Conservation (phyloP, 805 yeast species). For the Sugiyamaella marilandica region DNA sequence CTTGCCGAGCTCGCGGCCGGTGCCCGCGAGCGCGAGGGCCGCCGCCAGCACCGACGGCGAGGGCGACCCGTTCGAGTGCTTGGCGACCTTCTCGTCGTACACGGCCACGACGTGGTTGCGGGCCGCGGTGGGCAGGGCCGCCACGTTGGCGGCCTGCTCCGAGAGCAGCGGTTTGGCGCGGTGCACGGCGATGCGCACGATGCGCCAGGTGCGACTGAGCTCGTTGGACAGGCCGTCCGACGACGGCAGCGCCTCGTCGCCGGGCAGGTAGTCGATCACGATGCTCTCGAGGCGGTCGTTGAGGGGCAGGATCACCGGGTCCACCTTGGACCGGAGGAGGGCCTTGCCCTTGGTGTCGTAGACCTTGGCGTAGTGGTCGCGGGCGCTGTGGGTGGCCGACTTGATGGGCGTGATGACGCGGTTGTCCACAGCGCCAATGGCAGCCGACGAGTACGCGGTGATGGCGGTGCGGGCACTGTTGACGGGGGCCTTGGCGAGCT, state of each 20-base stretch:
- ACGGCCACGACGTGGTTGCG: constrained; percentile 19
- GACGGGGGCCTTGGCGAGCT: constrained; percentile 36
- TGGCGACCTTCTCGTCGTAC: constrained; percentile 15
- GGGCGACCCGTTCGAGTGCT: constrained; percentile 1
- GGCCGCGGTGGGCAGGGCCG: constrained; percentile 16
- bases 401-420: constrained; percentile 49
- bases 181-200: constrained; percentile 37
- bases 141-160: constrained; percentile 17
- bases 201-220: constrained; percentile 45
- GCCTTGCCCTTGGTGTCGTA: constrained; percentile 61
- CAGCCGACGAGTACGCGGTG: constrained; percentile 31
- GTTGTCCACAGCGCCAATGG: constrained; percentile 32
- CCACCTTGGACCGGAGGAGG: constrained; percentile 54
- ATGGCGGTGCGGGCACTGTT: constrained; percentile 33
- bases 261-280: constrained; percentile 45
- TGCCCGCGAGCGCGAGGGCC: constrained; percentile 9
- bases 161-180: constrained; percentile 23
- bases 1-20: constrained; percentile 9
- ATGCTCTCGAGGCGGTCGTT: constrained; percentile 49
- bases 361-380: constrained; percentile 45
- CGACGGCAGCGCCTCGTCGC: constrained; percentile 34
- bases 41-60: constrained; percentile 3
- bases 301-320: constrained; percentile 58
- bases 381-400: constrained; percentile 41
- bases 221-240: constrained; percentile 51